phyloP scores from a whole-genome alignment of 1,139 yeast species.

The Wickerhamiella infanticola region DNA sequence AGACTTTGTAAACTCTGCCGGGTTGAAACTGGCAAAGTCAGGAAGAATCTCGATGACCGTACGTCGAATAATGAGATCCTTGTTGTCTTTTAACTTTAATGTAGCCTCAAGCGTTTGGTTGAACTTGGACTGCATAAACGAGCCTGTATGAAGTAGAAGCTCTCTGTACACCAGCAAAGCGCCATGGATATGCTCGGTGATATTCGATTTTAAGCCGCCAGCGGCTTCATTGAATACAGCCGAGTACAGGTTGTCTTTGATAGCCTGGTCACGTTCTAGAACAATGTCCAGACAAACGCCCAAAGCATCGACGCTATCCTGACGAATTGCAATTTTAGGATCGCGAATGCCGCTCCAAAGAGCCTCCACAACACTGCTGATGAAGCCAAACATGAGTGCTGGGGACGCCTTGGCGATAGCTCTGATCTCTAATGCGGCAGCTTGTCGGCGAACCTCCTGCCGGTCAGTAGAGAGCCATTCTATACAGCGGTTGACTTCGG shows the following conservation, averaged over 20 bases:
- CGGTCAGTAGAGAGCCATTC: conserved; percentile 82
- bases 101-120: conserved; percentile 67
- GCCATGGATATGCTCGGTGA: conserved; percentile 71
- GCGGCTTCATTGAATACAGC: conserved; percentile 12
- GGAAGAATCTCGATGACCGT: conserved; percentile 78
- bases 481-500: conserved; percentile 74
- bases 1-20: conserved; percentile 60
- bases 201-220: conserved; percentile 30
- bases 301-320: conserved; percentile 72
- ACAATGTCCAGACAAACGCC: conserved; percentile 66
- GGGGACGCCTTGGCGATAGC: conserved; percentile 85
- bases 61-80: conserved; percentile 56
- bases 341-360: conserved; percentile 84
- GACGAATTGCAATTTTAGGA: conserved; percentile 53
- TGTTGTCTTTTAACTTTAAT: conserved; percentile 61
- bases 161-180: conserved; percentile 72
- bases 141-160: conserved; percentile 48
- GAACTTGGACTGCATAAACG: conserved; percentile 55
- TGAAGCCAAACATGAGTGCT: conserved; percentile 61
- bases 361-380: conserved; percentile 62
- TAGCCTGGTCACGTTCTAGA: conserved; percentile 58
- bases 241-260: conserved; percentile 46
- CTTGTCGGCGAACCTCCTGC: conserved; percentile 75
- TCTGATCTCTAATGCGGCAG: conserved; percentile 70
- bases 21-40: conserved; percentile 62